These are phyloP conservation scores for Yarrowia phangngaensis DNA, from an alignment of 805 yeast species.

Conservation along the genomic window DNA sequence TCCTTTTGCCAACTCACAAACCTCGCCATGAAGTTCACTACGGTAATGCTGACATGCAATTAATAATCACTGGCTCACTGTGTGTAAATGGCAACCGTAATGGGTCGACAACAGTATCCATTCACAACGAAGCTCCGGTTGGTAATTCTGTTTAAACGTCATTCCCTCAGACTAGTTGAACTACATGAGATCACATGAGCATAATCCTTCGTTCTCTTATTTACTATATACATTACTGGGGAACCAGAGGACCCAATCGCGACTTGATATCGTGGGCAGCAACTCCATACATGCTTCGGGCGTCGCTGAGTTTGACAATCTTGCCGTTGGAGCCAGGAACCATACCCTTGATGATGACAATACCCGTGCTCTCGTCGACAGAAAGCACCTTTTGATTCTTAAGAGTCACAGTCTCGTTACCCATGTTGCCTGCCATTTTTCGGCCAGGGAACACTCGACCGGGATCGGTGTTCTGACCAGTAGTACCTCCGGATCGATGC, in stretches of 20 bases:
- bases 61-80: no score
- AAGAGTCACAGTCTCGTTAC: conserved; percentile 66
- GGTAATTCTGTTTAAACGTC: no score
- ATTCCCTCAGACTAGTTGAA: no score
- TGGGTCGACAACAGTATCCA: no score
- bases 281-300: conserved; percentile 38
- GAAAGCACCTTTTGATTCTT: conserved; percentile 74
- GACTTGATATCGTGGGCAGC: conserved; percentile 22
- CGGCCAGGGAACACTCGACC: conserved; percentile 95
- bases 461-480: conserved; percentile 92
- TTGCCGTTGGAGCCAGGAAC: conserved; percentile 85
- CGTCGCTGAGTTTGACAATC: conserved; percentile 71
- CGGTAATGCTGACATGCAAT: no score
- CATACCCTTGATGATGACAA: conserved; percentile 79
- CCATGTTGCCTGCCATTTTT: conserved; percentile 98
- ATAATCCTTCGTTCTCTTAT: neutral
- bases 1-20: no score
- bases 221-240: conserved; percentile 2
- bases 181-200: neutral
- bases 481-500: conserved; percentile 96
- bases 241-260: conserved; percentile 22
- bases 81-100: no score
- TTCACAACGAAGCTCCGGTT: no score
- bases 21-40: no score
- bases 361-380: conserved; percentile 76